A percentile compares a stretch with the other conserved stretches of the same genome.
Conservation (phyloP, 1,284 basidiomycete genomes). For the Leccinum fuscescens region DNA sequence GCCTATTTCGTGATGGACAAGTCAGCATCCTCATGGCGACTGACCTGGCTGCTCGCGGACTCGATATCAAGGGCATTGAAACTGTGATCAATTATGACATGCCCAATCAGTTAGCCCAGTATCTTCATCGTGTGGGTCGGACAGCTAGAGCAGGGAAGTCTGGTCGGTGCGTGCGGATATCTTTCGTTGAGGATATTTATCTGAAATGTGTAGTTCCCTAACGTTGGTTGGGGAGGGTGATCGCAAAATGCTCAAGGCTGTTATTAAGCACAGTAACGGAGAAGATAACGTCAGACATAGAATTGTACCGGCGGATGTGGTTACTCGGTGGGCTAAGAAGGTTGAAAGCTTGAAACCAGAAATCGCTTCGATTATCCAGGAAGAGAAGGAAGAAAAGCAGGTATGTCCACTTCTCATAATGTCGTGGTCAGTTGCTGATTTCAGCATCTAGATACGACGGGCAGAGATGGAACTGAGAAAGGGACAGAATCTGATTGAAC, state of each 20-base stretch:
- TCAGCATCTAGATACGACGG: constrained; percentile 59
- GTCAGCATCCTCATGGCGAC: constrained; percentile 94
- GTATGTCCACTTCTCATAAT: constrained; percentile 40
- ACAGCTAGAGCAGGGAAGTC: constrained; percentile 93
- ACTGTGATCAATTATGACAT: constrained; percentile 98
- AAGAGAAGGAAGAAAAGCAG: constrained; percentile 96
- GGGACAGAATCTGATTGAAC: constrained; percentile 94
- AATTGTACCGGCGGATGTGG: constrained; percentile 79
- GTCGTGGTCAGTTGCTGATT: constrained; percentile 15
- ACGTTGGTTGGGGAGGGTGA: constrained; percentile 96
- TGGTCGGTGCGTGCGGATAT: constrained; percentile 65
- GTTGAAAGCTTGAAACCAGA: constrained; percentile 78
- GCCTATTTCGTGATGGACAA: constrained; percentile 81
- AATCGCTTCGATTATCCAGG: constrained; percentile 78
- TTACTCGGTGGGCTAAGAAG: constrained; percentile 70
- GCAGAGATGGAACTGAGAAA: constrained; percentile 97
- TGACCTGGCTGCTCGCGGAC: constrained; percentile 90
- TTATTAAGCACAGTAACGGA: constrained; percentile 82
- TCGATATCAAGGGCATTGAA: constrained; percentile 98
- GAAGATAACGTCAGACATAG: constrained; percentile 89
- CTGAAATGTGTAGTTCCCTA: constrained; percentile 63
- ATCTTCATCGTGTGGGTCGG: constrained; percentile 94
- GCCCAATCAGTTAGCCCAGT: constrained; percentile 91
- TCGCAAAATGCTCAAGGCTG: constrained; percentile 94
- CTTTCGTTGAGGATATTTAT: constrained; percentile 1